Base-by-base conservation (phyloP, 805 yeast species). In the Cyberlindnera americana region DNA sequence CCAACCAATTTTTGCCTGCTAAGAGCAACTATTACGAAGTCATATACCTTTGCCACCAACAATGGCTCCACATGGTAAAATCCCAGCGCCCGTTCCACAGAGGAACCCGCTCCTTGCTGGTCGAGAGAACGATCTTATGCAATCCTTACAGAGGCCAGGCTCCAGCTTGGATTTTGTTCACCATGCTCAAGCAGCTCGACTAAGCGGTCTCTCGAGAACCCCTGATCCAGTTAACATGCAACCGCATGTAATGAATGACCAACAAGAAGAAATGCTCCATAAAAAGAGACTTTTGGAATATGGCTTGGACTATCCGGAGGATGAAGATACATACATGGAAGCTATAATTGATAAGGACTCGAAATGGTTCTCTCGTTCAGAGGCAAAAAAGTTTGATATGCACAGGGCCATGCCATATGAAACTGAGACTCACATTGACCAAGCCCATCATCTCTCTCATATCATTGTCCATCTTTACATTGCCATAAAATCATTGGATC, bases 391-490 rank as follows among this genome's bases (percentile, higher is more conserved):
- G 19, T 52, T 66, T 30, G 37, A 54, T 19, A 42, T 65, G 29
- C 57, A 56, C 19, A 61, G 56, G 14, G 53, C 74, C 35, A 67
- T 91, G 19, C 98, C 98, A 0, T 93, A 90, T 59, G 64, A 69
- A 30, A 74, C 82, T 0, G 97, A 88, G 58, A 52, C 77, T 1
- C 78, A 78, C 13, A 64, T 64, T 24, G 95, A 84, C 41, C 83
- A 80, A 42, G 83, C 86, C 14, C 73, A 70, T 38, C 89, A 88
- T 51, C 65, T 91, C 28, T 72, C 85, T 31, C 93, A 83, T 54
- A 83, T 91, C n/a, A 71, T 90, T 23, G 73, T 83, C 3, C 88
- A 86, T 59, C 60, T 93, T 15, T 85, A 85, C 58, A 77, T 86
- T 40, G 88, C 96, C 9, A 73, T 86, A 33, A 72, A 76, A 41